These are phyloP conservation scores for Zymoseptoria crescenta DNA, from an alignment of 2,329 filamentous ascomycete genomes.

Conservation along the genomic window DNA sequence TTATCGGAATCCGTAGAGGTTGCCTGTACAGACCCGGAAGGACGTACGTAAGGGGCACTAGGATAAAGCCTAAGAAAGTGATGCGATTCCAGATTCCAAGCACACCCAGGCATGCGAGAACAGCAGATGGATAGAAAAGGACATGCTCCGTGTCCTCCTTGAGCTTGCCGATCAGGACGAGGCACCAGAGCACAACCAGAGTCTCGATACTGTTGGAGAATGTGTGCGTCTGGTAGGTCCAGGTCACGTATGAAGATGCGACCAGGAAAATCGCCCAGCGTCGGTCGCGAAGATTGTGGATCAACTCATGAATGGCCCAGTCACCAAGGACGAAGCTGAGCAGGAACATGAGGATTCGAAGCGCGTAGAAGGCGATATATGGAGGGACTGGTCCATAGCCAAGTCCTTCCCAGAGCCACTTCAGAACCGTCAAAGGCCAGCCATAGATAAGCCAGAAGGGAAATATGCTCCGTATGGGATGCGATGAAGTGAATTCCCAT, in stretches of 20 bases:
- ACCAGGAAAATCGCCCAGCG: slow-evolving; percentile 72
- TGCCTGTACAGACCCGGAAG: slow-evolving; percentile 78
- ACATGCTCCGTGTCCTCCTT: slow-evolving; percentile 69
- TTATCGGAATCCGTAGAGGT: slow-evolving; percentile 40
- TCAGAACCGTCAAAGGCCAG: slow-evolving; percentile 82
- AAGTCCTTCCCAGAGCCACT: slow-evolving; percentile 86
- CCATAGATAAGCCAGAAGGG: slow-evolving; percentile 95
- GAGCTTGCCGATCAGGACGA: slow-evolving; percentile 86
- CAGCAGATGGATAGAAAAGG: slow-evolving; percentile 64
- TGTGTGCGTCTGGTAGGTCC: slow-evolving; percentile 97
- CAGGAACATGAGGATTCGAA: slow-evolving; percentile 85
- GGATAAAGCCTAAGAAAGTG: slow-evolving; percentile 87
- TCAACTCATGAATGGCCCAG: slow-evolving; percentile 91
- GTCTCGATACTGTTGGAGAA: slow-evolving; percentile 98
- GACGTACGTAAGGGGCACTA: slow-evolving; percentile 74
- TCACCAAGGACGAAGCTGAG: slow-evolving; percentile 95
- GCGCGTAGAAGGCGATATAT: slow-evolving; percentile 79
- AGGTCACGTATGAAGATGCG: slow-evolving; percentile 94
- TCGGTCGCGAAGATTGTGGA: slow-evolving; percentile 64
- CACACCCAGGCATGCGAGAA: slow-evolving; percentile 73
- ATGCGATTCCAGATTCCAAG: slow-evolving; percentile 94
- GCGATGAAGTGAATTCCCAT: slow-evolving; percentile 88
- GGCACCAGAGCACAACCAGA: slow-evolving; percentile 81
- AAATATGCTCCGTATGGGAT: slow-evolving; percentile 91
- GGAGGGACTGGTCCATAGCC: slow-evolving; percentile 73